Evolutionary conservation across 495 filamentous ascomycete genomes (phyloP).

Genomic region (Neurospora cerealis): DNA sequence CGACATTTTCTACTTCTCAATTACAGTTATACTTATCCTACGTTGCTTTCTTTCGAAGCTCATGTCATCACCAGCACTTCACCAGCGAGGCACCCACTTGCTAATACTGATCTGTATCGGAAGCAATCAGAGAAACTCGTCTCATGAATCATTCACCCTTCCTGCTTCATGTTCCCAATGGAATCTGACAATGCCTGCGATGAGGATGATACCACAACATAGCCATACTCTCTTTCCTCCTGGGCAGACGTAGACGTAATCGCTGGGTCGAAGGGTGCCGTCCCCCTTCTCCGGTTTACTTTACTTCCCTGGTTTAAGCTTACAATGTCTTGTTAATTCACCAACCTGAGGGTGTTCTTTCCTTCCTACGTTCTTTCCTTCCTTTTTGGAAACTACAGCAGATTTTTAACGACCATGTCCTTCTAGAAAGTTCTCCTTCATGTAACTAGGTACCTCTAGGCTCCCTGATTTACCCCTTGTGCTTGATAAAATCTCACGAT

Average conservation of each 20-base stretch:
- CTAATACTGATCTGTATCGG: too few relatives aligned
- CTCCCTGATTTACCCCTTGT: too few relatives aligned
- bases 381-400: too few relatives aligned
- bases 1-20: background rate
- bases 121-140: too few relatives aligned
- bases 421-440: background rate
- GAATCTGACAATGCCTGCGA: too few relatives aligned
- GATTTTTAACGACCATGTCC: background rate
- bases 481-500: too few relatives aligned
- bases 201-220: too few relatives aligned
- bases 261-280: background rate
- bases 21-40: background rate
- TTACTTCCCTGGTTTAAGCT: background rate
- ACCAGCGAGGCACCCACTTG: background rate
- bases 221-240: too few relatives aligned
- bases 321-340: background rate
- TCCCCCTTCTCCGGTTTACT: background rate
- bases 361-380: background rate
- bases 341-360: background rate
- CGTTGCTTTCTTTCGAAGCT: too few relatives aligned
- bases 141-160: too few relatives aligned
- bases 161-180: too few relatives aligned
- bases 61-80: background rate
- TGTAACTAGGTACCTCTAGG: background rate
- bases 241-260: too few relatives aligned